Conservation (phyloP, 2,329 filamentous ascomycete species). For the Clonostachys solani region DNA sequence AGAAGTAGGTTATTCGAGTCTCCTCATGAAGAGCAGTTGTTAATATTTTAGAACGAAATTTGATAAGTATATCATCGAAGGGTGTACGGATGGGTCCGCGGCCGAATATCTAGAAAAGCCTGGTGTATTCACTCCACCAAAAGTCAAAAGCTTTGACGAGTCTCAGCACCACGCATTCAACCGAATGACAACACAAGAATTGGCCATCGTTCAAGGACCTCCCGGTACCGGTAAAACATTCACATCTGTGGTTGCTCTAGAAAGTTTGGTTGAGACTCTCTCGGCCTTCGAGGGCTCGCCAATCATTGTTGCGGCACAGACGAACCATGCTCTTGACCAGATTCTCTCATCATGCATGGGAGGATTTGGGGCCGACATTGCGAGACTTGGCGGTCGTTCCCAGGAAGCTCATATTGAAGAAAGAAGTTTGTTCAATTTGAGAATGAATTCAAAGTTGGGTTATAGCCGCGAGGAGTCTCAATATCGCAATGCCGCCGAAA, state of each 20-base stretch:
- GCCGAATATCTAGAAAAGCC: constrained; percentile 20
- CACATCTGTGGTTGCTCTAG: constrained; percentile 68
- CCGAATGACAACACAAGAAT: constrained; percentile 64
- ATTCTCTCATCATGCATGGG: constrained; percentile 60
- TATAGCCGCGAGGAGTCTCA: background rate
- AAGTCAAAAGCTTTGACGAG: constrained; percentile 49
- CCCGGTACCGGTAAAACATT: constrained; percentile 75
- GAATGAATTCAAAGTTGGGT: constrained; percentile 16
- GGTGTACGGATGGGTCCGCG: constrained; percentile 22
- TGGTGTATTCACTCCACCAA: background rate
- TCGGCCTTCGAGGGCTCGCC: constrained; percentile 45
- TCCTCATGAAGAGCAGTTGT: background rate
- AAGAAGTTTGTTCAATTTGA: constrained; percentile 62
- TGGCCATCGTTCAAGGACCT: constrained; percentile 81
- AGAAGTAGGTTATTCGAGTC: constrained; percentile 39
- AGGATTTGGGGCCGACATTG: constrained; percentile 46
- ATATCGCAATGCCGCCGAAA: background rate
- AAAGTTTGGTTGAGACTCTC: constrained; percentile 43
- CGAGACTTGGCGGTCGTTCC: constrained; percentile 62
- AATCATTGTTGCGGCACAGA: constrained; percentile 79
- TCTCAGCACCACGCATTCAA: constrained; percentile 68
- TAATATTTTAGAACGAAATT: constrained; percentile 47
- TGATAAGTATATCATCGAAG: constrained; percentile 54
- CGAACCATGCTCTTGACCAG: constrained; percentile 88
- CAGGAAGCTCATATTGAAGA: constrained; percentile 61